These are phyloP conservation scores for Biscogniauxia marginata DNA, from an alignment of 2,329 filamentous ascomycete genomes.

Conservation along the genomic window DNA sequence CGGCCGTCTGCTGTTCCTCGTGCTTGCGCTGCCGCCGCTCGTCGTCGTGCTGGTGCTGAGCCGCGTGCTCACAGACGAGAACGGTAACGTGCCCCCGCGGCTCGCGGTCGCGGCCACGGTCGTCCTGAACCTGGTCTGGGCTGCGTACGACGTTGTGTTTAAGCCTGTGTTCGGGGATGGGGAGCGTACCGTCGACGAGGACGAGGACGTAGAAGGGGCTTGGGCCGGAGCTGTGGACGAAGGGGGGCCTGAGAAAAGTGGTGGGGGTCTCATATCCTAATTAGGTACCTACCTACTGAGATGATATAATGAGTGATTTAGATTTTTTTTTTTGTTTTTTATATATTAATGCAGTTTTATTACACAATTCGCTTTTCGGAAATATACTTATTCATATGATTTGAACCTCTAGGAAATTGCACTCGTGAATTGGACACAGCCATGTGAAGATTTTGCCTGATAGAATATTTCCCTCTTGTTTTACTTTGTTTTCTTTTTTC, in stretches of 20 bases:
- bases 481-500: background rate
- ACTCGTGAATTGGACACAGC: too few relatives aligned
- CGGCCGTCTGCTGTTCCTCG: slow-evolving; percentile 62
- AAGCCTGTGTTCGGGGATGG: slow-evolving; percentile 79
- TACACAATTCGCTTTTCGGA: too few relatives aligned
- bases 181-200: slow-evolving; percentile 56
- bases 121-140: slow-evolving; percentile 53
- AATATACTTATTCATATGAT: too few relatives aligned
- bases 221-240: background rate
- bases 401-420: too few relatives aligned
- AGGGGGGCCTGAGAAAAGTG: background rate
- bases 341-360: too few relatives aligned
- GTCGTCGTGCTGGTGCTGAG: slow-evolving; percentile 46
- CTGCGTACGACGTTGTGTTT: slow-evolving; percentile 62
- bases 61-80: slow-evolving; percentile 56
- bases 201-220: slow-evolving; percentile 8
- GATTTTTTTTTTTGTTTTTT: too few relatives aligned
- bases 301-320: too few relatives aligned
- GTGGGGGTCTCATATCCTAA: too few relatives aligned
- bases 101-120: slow-evolving; percentile 50
- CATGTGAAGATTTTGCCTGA: too few relatives aligned
- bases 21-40: slow-evolving; percentile 56
- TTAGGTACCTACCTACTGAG: too few relatives aligned
- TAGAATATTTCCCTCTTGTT: too few relatives aligned
- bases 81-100: slow-evolving; percentile 67